A percentile compares a stretch with the other conserved stretches of the same genome.
These are phyloP conservation scores for Ettlia oleoabundans DNA, from an alignment of 139 green algal species.

Conservation along the genomic window DNA sequence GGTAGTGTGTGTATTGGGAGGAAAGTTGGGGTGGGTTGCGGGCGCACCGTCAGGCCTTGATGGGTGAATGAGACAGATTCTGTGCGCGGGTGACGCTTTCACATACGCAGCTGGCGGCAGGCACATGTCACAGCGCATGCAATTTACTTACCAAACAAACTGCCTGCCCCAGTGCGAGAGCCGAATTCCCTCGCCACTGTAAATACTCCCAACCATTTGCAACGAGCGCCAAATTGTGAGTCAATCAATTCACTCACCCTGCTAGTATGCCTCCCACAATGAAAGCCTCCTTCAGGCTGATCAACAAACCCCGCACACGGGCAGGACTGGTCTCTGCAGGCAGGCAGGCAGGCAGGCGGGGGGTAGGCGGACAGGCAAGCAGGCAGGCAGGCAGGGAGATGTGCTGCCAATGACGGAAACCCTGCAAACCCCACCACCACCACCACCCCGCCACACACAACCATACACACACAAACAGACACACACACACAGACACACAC, in stretches of 20 bases:
- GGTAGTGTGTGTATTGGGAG: too few relatives aligned
- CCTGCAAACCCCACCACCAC: not conserved
- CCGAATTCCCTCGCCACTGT: too few relatives aligned
- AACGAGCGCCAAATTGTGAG: too few relatives aligned
- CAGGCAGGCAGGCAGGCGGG: not conserved
- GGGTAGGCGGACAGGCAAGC: not conserved
- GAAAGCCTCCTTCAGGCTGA: conserved; percentile 84
- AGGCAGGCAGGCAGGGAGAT: not conserved
- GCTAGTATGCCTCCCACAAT: conserved; percentile 91
- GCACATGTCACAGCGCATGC: too few relatives aligned
- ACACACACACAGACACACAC: not conserved
- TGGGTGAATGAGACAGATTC: too few relatives aligned
- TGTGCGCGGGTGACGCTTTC: too few relatives aligned
- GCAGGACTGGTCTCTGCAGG: conserved; percentile 78
- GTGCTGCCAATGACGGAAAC: not conserved
- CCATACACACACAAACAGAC: not conserved
- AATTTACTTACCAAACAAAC: too few relatives aligned
- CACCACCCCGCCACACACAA: not conserved
- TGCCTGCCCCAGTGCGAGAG: too few relatives aligned
- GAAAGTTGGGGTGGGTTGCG: too few relatives aligned
- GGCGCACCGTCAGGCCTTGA: too few relatives aligned
- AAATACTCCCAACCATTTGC: too few relatives aligned
- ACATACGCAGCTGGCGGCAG: too few relatives aligned
- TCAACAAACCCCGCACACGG: conserved; percentile 76
- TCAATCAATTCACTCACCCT: conserved; percentile 70